phyloP scores from a whole-genome alignment of 495 filamentous ascomycete genomes.

The Stereocaulon alpinum region DNA sequence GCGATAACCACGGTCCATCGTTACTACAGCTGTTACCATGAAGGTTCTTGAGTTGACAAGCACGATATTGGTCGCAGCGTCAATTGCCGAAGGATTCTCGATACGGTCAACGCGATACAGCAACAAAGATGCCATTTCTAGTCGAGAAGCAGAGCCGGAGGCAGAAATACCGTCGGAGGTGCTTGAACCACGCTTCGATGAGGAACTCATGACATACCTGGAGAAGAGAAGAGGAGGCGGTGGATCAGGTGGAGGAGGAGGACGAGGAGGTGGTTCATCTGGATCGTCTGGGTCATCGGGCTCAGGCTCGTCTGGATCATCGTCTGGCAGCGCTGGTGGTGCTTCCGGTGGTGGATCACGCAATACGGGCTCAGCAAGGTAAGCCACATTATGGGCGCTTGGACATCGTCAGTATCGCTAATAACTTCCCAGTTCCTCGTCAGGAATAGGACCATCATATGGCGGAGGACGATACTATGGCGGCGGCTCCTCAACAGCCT shows the following conservation, averaged over 20 bases:
- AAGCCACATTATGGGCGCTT: background rate
- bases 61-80: conserved; percentile 2
- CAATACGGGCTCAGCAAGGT: conserved; percentile 18
- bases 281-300: conserved; percentile 23
- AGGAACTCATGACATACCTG: conserved; percentile 23
- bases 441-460: conserved; percentile 48
- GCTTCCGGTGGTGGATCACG: conserved; percentile 19
- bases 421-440: conserved; percentile 47
- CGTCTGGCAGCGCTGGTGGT: conserved; percentile 19
- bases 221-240: conserved; percentile 42
- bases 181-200: conserved; percentile 10
- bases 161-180: conserved; percentile 20
- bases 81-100: conserved; percentile 16
- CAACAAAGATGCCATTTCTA: conserved; percentile 2
- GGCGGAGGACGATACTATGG: conserved; percentile 66
- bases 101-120: conserved; percentile 3
- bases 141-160: conserved; percentile 18
- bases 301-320: conserved; percentile 18
- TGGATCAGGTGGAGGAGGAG: conserved; percentile 29
- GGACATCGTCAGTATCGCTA: background rate
- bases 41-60: conserved; percentile 5
- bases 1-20: background rate
- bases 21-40: conserved; percentile 3
- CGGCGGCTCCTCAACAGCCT: conserved; percentile 64
- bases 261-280: conserved; percentile 24